These are phyloP conservation scores for Trichosporon faecale DNA, from an alignment of 1,284 basidiomycete species.

Conservation along the genomic window DNA sequence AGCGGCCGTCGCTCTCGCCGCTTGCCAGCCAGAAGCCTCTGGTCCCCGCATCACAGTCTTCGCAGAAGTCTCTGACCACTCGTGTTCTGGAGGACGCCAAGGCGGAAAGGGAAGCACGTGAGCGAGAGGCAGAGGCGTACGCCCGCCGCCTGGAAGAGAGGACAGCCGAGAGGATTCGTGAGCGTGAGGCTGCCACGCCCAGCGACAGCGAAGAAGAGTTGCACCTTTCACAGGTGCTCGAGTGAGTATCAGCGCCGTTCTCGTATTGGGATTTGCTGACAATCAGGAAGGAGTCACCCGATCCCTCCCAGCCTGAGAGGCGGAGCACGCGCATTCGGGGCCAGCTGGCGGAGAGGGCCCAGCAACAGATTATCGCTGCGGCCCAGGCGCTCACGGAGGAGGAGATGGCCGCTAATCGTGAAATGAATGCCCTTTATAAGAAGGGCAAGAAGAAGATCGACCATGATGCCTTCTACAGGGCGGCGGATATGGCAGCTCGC, in stretches of 20 bases:
- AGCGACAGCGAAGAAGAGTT: conserved; percentile 8
- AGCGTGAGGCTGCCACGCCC: background rate
- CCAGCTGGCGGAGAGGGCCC: background rate
- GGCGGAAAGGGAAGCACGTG: background rate
- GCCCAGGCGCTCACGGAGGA: background rate
- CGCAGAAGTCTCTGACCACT: conserved; percentile 7
- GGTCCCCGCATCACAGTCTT: background rate
- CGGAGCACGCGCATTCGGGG: background rate
- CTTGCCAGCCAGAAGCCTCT: no score
- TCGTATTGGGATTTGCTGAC: background rate
- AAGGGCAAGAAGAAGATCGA: background rate
- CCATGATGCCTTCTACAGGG: background rate
- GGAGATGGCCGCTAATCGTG: background rate
- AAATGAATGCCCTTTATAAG: background rate
- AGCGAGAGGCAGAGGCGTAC: background rate
- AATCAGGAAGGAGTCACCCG: background rate
- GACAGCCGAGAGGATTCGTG: background rate
- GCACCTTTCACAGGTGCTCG: background rate
- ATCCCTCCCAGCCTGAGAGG: background rate
- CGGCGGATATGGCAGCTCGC: background rate
- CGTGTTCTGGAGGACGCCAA: conserved; percentile 9
- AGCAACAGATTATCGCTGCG: background rate
- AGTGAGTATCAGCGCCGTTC: background rate
- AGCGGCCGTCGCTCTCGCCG: background rate
- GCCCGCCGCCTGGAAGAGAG: background rate